Evolutionary conservation across 2,329 filamentous ascomycete species (phyloP).

Genomic region (Colletotrichum zoysiae): DNA sequence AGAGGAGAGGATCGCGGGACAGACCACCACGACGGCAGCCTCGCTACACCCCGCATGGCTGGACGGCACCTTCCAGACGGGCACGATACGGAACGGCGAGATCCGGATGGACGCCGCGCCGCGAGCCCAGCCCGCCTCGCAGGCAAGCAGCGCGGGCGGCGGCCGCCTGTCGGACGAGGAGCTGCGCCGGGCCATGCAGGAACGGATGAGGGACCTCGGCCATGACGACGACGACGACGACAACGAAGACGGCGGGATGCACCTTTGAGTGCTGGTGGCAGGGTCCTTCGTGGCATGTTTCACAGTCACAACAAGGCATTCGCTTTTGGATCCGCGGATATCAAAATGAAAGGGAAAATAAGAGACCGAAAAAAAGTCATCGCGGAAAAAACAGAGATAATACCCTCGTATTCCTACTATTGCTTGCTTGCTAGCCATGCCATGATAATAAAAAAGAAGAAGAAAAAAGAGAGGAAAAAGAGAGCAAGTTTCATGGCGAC

Average conservation of each 20-base stretch:
- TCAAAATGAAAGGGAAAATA: background rate
- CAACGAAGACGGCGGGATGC: conserved; percentile 67
- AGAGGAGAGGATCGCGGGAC: conserved; percentile 35
- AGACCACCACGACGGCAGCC: conserved; percentile 27
- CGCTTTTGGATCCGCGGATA: background rate
- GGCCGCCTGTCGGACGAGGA: conserved; percentile 70
- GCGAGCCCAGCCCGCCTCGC: conserved; percentile 3
- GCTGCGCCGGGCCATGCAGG: conserved; percentile 67
- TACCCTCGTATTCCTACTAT: conserved; percentile 33
- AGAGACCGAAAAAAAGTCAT: background rate
- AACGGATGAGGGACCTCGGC: conserved; percentile 62
- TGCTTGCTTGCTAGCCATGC: conserved; percentile 36
- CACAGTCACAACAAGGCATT: conserved; percentile 23
- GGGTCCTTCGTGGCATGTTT: background rate
- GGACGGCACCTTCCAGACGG: conserved; percentile 74
- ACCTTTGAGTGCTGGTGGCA: conserved; percentile 61
- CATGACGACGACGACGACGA: conserved; percentile 59
- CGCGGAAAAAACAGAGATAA: conserved; percentile 24
- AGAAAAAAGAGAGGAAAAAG: background rate
- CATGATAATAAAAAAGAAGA: conserved; percentile 28
- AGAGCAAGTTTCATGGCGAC: conserved; percentile 19
- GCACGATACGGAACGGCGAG: conserved; percentile 65
- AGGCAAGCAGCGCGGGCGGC: conserved; percentile 52
- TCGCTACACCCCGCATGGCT: conserved; percentile 63
- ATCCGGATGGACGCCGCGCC: conserved; percentile 57